Base-by-base conservation (phyloP, 192 early-diverging fungal genomes). In the Spinellus fusiger region DNA sequence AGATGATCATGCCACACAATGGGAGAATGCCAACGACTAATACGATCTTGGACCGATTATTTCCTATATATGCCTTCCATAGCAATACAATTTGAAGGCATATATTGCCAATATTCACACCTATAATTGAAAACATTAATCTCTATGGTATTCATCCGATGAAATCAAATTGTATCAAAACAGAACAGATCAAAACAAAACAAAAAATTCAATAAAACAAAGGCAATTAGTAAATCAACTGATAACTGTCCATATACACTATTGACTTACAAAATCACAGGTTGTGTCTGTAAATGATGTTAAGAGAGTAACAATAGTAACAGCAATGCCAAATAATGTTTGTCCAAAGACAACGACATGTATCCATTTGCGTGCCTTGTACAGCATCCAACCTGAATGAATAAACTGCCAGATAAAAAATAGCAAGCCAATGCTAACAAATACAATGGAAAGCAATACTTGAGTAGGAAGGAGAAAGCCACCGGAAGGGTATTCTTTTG, bases 31-130 rank as follows among this genome's bases (percentile, higher is more conserved):
- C 69, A 1, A 65, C 13, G 0, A 55, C 10, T 3, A 71, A 27
- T 47, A 71, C 54, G 23, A 64, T 23, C 15, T 51, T 64, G 12
- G 69, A 71, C 16, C 63, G 62, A 23, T 61, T 59, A 38, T 71
- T 59, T 16, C 69, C 63, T 4, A 71, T 40, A 15, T 65, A 71
- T 4, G 69, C 69, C 49, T 71, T 71, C 62, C 69, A 71, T 37
- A 71, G 20, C 4, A 71, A 34, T 5, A 71, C 59, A 4, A 22
- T 18, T 56, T 65, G 63, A 12, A 71, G 34, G 6, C 57, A 37
- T 5, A 71, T 56, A 27, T 71, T 59, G 15, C 47, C 69, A 13
- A 71, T 7, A 59, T 71, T 71, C 3, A 71, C 69, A 1, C 63
- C 59, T 8, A 71, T 31, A 46, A 71, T 52, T 29, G 69, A 71